phyloP scores from a whole-genome alignment of 805 yeast genomes.

The Zygoascus bituminiphila region DNA sequence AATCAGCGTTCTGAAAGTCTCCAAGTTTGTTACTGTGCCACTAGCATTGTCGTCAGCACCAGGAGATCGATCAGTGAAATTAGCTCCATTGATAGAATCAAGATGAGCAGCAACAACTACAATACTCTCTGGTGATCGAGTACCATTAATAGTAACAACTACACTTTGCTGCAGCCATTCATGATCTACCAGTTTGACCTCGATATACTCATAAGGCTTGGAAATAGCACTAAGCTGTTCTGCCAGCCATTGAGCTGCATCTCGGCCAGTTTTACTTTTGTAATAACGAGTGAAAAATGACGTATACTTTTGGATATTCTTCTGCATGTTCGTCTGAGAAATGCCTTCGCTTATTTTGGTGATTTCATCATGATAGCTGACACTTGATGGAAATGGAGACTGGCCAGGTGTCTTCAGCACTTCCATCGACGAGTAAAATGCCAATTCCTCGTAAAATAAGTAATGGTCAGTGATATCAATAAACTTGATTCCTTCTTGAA shows the following conservation, averaged over 20 bases:
- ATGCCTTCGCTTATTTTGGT: constrained; percentile 36
- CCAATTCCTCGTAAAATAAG: constrained; percentile 9
- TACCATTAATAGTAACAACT: constrained; percentile 47
- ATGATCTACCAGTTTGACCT: constrained; percentile 49
- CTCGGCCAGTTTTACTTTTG: constrained; percentile 58
- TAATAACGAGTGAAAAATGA: constrained; percentile 71
- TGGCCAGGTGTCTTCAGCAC: constrained; percentile 1
- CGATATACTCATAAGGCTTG: constrained; percentile 29
- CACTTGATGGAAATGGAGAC: constrained; percentile 48
- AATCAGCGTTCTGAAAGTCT: constrained; percentile 60
- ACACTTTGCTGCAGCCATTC: constrained; percentile 74
- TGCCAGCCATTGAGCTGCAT: constrained; percentile 64
- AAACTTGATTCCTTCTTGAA: constrained; percentile 42
- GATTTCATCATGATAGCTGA: constrained; percentile 34
- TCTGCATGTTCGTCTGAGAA: constrained; percentile 39
- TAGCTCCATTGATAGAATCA: constrained; percentile 68
- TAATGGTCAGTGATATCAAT: constrained; percentile 53
- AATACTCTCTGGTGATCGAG: constrained; percentile 34
- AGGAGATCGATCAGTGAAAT: constrained; percentile 67
- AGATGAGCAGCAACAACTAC: constrained; percentile 88
- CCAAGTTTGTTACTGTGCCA: constrained; percentile 73
- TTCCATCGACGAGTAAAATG: background rate
- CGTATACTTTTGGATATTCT: constrained; percentile 52
- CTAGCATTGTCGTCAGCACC: constrained; percentile 96
- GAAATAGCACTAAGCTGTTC: constrained; percentile 35